Evolutionary conservation across 2,329 filamentous ascomycete genomes (phyloP).

Genomic region (Aspergillus sp.): DNA sequence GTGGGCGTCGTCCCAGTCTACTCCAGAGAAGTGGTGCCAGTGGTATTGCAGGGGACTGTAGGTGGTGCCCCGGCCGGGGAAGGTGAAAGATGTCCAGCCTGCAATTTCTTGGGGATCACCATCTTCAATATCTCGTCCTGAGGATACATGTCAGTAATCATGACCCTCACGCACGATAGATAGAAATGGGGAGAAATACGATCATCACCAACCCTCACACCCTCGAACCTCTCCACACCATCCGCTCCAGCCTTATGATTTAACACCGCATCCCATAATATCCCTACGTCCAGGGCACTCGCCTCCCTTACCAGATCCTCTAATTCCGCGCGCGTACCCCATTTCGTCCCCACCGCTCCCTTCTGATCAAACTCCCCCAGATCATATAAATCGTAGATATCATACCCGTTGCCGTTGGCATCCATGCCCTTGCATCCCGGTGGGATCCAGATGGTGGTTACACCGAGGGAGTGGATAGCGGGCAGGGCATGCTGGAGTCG

Average conservation of each 20-base stretch:
- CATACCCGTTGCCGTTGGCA: conserved; percentile 65
- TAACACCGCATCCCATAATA: conserved; percentile 70
- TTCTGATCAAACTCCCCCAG: conserved; percentile 73
- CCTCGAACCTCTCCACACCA: conserved; percentile 61
- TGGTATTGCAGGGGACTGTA: conserved; percentile 66
- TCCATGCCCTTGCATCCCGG: conserved; percentile 69
- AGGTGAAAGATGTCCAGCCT: conserved; percentile 67
- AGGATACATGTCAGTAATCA: not conserved
- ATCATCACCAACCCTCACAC: conserved; percentile 63
- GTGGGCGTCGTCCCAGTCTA: conserved; percentile 63
- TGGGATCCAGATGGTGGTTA: conserved; percentile 67
- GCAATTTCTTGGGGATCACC: not conserved
- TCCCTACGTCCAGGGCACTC: conserved; percentile 53
- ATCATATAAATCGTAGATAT: conserved; percentile 70
- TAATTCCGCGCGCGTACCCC: conserved; percentile 66
- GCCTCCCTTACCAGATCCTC: conserved; percentile 56
- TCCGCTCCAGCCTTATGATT: conserved; percentile 73
- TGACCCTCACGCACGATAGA: not conserved
- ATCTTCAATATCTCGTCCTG: conserved; percentile 14
- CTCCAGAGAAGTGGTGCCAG: conserved; percentile 68
- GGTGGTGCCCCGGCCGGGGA: conserved; percentile 59
- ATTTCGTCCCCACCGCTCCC: conserved; percentile 63
- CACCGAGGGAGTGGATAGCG: conserved; percentile 58
- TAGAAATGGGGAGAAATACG: conserved; percentile 25
- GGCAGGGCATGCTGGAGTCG: conserved; percentile 57